Conservation (phyloP, 768 basidiomycete genomes). For the Pleurotus tuber-regium region DNA sequence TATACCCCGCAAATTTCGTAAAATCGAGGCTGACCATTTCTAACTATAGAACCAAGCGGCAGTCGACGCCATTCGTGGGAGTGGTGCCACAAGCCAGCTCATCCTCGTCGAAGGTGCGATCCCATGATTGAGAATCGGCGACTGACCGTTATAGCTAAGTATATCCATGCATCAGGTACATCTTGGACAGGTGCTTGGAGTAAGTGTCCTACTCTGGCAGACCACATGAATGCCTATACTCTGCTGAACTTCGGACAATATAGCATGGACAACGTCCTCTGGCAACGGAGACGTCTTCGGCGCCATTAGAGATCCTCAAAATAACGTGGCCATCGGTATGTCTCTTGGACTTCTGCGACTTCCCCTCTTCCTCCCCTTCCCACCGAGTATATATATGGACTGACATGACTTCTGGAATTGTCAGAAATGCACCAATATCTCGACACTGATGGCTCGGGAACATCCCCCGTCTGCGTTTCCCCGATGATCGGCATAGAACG, state of each 20-base stretch:
- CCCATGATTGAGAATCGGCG: not conserved
- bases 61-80: constrained; percentile 59
- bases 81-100: constrained; percentile 59
- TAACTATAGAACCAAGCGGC: constrained; percentile 54
- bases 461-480: constrained; percentile 50
- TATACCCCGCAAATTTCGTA: not conserved
- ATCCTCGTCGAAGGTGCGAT: constrained; percentile 42
- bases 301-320: constrained; percentile 53
- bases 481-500: constrained; percentile 59
- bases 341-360: not conserved
- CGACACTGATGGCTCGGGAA: constrained; percentile 63
- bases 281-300: constrained; percentile 53
- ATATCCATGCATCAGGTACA: not conserved
- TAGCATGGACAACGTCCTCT: constrained; percentile 49
- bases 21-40: not conserved
- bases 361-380: not conserved
- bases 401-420: no score
- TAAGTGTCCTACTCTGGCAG: constrained; percentile 24
- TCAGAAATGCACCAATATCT: constrained; percentile 73
- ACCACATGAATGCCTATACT: not conserved
- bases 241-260: not conserved
- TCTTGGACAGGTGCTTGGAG: constrained; percentile 59
- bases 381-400: no score
- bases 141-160: not conserved
- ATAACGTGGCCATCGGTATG: constrained; percentile 57